Conservation (phyloP, 768 basidiomycete species). For the Mycena vitilis region DNA sequence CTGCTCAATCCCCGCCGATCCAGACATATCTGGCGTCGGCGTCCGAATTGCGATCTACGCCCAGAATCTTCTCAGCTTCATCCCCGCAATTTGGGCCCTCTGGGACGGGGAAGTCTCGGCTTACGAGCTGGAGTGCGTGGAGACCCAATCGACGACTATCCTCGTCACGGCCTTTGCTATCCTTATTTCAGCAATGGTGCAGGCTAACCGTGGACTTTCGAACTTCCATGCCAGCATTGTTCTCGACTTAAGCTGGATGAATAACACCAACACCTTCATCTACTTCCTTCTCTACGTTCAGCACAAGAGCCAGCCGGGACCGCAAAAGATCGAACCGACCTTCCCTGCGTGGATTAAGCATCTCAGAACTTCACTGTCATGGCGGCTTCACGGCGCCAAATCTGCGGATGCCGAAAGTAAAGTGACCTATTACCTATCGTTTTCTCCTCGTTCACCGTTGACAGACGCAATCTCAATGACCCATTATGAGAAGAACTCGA, state of each 20-base stretch:
- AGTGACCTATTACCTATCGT: too few species aligned
- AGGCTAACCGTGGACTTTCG: constrained; percentile 16
- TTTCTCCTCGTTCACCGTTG: too few species aligned
- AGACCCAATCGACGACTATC: constrained; percentile 20
- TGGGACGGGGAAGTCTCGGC: constrained; percentile 13
- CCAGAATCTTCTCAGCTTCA: constrained; percentile 15
- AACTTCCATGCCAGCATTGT: constrained; percentile 2
- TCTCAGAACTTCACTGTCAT: constrained; percentile 28
- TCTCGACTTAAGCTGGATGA: constrained; percentile 10
- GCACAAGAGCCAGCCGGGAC: not conserved
- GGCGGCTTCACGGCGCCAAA: not conserved
- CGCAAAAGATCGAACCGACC: not conserved
- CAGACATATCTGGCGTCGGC: constrained; percentile 10
- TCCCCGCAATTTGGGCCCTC: constrained; percentile 5
- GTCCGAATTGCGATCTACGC: constrained; percentile 30
- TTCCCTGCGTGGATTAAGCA: constrained; percentile 1
- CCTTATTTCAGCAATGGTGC: constrained; percentile 29
- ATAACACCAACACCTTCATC: constrained; percentile 14
- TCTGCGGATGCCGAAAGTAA: too few species aligned
- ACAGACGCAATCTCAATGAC: too few species aligned
- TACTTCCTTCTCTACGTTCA: constrained; percentile 13
- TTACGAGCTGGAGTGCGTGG: constrained; percentile 5
- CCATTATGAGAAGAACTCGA: too few species aligned
- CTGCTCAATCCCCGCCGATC: not conserved
- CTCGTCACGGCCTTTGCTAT: constrained; percentile 33